Evolutionary conservation across 495 filamentous ascomycete genomes (phyloP).

Genomic region (Aspergillus incahuasiensis): DNA sequence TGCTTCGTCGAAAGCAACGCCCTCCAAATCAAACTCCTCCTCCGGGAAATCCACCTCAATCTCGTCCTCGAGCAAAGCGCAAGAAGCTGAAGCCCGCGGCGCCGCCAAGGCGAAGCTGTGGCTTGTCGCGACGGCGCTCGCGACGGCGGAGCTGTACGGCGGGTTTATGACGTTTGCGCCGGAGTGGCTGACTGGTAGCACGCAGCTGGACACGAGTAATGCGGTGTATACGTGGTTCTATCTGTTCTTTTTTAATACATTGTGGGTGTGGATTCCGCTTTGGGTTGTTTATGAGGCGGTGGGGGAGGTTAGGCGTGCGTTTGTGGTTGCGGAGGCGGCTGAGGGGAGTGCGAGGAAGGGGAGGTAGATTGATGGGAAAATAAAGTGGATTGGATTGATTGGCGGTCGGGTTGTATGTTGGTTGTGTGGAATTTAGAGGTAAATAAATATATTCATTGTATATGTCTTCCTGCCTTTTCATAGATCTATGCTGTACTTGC

Average conservation of each 20-base stretch:
- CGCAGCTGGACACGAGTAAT: slow-evolving; percentile 74
- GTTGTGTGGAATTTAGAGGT: neutral
- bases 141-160: slow-evolving; percentile 93
- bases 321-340: slow-evolving; percentile 23
- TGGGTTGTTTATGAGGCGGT: slow-evolving; percentile 70
- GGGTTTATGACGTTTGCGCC: slow-evolving; percentile 96
- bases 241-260: slow-evolving; percentile 82
- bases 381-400: no score
- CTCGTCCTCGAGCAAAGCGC: no score
- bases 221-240: slow-evolving; percentile 88
- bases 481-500: no score
- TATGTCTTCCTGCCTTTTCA: neutral
- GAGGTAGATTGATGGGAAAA: no score
- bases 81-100: slow-evolving; percentile 15
- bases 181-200: slow-evolving; percentile 78
- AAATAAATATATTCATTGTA: no score
- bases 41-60: no score
- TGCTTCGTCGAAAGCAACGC: neutral
- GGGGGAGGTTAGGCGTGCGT: slow-evolving; percentile 55
- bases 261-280: slow-evolving; percentile 80
- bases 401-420: no score
- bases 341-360: neutral
- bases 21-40: neutral
- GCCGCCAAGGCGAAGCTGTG: slow-evolving; percentile 53
- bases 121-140: slow-evolving; percentile 69